Base-by-base conservation (phyloP, 768 basidiomycete genomes). In the Infundibulicybe gibba region DNA sequence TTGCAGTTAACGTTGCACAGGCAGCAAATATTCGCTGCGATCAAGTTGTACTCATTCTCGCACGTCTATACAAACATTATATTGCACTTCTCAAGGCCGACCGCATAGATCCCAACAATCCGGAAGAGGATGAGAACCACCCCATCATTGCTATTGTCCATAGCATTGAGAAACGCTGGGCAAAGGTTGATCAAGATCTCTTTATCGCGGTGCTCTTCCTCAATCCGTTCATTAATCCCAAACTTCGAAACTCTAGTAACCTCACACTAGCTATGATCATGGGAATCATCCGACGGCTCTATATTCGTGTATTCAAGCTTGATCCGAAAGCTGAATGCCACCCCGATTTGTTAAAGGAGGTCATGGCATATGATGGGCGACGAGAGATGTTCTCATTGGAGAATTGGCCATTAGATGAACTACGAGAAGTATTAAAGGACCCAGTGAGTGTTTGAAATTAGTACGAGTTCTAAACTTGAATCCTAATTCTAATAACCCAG, bases 1-100 rank as follows among this genome's bases (percentile, higher is more conserved):
- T 69, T 44, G 67, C 71, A 15, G 57, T 65, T 6, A 68, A 69
- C 51, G 50, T 67, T 38, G 56, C 61, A 2, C 69, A 71, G 46
- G 51, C 54, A 6, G 15, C 55, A n/a, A 41, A 53, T 41, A 57
- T 54, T 5, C 60, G 57, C 0, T 61, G 70, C 10, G 62, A 71
- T 53, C 54, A 63, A 40, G 62, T 70, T 15, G 52, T 69, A 3
- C 44, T 66, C 5, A 66, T 55, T 9, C 59, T 68, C 45, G 66
- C 52, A 12, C 57, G 59, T 42, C 60, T 71, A 9, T 53, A 55
- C 40, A 47, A 42, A 20, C 56, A 60, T 40, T 67, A 59, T 45
- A 31, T 46, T 3, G 45, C 49, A 17, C n/a, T n/a, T n/a, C n/a
- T n/a, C n/a, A n/a, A n/a, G n/a, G n/a, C n/a, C n/a, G n/a, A n/a